phyloP scores from a whole-genome alignment of 495 filamentous ascomycete species.

The Aspergillus biplanus region DNA sequence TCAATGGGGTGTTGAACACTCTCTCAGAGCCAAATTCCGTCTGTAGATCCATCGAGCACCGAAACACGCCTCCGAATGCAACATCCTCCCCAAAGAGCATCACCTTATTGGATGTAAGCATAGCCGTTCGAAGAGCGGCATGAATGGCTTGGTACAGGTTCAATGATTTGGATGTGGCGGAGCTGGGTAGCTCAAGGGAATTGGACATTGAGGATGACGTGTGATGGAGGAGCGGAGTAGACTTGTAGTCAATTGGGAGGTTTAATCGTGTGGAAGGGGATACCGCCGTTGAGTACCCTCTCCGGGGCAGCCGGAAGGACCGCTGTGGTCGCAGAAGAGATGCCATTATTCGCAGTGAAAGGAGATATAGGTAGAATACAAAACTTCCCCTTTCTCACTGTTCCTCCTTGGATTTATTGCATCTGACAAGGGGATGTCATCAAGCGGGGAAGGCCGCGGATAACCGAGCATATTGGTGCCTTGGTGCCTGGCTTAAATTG shows the following conservation, averaged over 20 bases:
- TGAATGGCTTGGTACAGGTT: slow-evolving; percentile 95
- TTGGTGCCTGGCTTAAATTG: not conserved
- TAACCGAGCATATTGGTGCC: not conserved
- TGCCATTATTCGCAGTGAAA: slow-evolving; percentile 12
- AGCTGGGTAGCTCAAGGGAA: slow-evolving; percentile 63
- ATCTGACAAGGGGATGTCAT: not conserved
- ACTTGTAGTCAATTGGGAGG: slow-evolving; percentile 84
- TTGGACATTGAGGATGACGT: slow-evolving; percentile 70
- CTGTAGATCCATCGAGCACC: slow-evolving; percentile 88
- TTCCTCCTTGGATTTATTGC: slow-evolving; percentile 1
- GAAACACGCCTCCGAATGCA: slow-evolving; percentile 94
- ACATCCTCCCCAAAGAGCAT: slow-evolving; percentile 96
- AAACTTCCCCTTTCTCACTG: not conserved
- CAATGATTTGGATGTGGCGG: slow-evolving; percentile 74
- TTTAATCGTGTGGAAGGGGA: slow-evolving; percentile 60
- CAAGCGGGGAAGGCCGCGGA: slow-evolving; percentile 1
- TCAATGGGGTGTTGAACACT: slow-evolving; percentile 95
- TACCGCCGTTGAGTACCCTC: slow-evolving; percentile 22
- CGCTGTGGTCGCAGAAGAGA: slow-evolving; percentile 3
- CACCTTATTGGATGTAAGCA: slow-evolving; percentile 83
- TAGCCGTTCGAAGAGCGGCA: slow-evolving; percentile 77
- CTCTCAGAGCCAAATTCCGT: slow-evolving; percentile 84
- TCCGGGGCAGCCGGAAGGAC: not conserved
- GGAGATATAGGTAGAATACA: not conserved
- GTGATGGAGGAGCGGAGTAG: slow-evolving; percentile 80